phyloP scores from a whole-genome alignment of 345 rosid species.

The Cardamine occulta region DNA sequence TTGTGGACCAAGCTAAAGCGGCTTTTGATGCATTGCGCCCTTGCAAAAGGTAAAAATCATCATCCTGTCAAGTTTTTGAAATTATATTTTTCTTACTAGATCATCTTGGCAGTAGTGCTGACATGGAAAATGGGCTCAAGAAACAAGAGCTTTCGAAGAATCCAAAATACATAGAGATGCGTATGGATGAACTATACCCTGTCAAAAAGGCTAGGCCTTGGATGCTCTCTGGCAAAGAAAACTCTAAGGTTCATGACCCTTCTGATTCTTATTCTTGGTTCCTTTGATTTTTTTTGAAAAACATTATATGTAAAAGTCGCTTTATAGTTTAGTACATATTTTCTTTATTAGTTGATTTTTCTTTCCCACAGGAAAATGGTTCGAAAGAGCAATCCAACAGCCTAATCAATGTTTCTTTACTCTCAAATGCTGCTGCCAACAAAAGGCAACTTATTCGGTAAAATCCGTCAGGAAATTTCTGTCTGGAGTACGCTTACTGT shows the following conservation, averaged over 20 bases:
- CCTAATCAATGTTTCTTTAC: conserved; percentile 54
- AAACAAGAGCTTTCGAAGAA: conserved; percentile 55
- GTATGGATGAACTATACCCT: conserved; percentile 76
- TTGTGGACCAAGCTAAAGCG: conserved; percentile 57
- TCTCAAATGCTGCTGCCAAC: conserved; percentile 61
- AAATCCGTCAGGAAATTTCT: conserved; percentile 20
- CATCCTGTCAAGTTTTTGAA: neutral
- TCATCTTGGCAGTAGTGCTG: conserved; percentile 34
- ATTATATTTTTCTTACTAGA: conserved; percentile 24
- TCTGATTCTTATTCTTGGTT: conserved; percentile 16
- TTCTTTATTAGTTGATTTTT: conserved; percentile 27
- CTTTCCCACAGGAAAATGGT: conserved; percentile 55
- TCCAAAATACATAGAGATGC: conserved; percentile 71
- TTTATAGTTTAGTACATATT: conserved; percentile 14
- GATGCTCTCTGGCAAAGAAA: conserved; percentile 62
- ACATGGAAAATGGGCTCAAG: conserved; percentile 52
- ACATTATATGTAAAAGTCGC: neutral
- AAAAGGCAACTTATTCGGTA: conserved; percentile 61
- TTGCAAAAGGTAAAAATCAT: conserved; percentile 50
- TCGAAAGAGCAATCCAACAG: conserved; percentile 50
- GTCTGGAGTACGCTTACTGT: neutral
- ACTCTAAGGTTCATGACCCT: conserved; percentile 54
- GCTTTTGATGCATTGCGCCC: conserved; percentile 51
- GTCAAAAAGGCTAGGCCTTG: conserved; percentile 73
- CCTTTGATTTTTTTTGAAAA: conserved; percentile 2